Evolutionary conservation across 371 early-diverging fungal species (phyloP), one percentile per base, ranked within the genome.

Genomic region (Mortierella sp.): DNA sequence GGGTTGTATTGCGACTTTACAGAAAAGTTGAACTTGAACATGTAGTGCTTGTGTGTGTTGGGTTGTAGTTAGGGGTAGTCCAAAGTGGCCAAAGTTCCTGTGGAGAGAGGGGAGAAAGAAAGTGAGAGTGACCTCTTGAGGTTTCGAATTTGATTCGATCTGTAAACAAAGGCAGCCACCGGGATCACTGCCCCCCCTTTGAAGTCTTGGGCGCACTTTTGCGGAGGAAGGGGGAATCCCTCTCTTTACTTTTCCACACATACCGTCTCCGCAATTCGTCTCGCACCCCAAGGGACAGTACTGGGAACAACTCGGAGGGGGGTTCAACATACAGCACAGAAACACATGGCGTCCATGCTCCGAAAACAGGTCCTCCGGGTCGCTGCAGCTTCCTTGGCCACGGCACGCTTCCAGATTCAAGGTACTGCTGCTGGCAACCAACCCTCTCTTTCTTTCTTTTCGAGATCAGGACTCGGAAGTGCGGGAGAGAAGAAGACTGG

Each of bases 11-110:
- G 24, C 34, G 4, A 49, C 41, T 16, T 70, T 84, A 81, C 88
- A 19, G 88, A 82, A 64, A 87, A 87, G 65, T 87, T 87, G 57
- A 87, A 87, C 56, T 82, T 83, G 71, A 87, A 87, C 76, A 76
- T 76, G 34, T 34, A 10, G 34, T 34, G 10, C 7, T 34, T 4
- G 34, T 34, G 34, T 34, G 34, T 7, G 34, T 4, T 34, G 34
- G 4, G 34, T 34, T 34, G 34, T 10, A 7, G 34, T 34, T 4
- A 4, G 7, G 4, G 34, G 34, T 34, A 34, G 7, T 34, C 34
- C n/a, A n/a, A n/a, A n/a, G n/a, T n/a, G n/a, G n/a, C n/a, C n/a
- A n/a, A n/a, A n/a, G n/a, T n/a, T n/a, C n/a, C n/a, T n/a, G n/a
- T n/a, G n/a, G n/a, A n/a, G n/a, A n/a, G n/a, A n/a, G n/a, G n/a